A percentile compares a stretch with the other conserved stretches of the same genome.
phyloP scores from a whole-genome alignment of 306 rosid species.

The Inga laurina region DNA sequence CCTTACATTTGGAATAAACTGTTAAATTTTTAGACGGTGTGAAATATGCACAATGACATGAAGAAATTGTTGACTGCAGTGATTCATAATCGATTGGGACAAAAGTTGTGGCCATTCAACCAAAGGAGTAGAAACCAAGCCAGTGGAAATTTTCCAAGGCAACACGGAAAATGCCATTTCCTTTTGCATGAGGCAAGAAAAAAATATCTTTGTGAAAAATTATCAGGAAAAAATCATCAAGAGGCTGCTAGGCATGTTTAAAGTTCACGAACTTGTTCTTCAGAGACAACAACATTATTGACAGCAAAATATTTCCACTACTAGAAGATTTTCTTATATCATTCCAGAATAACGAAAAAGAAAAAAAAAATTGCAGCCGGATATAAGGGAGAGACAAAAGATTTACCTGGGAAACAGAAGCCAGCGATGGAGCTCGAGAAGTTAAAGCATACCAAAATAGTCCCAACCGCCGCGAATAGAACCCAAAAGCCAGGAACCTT shows the following conservation, averaged over 20 bases:
- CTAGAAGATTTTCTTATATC: neutral
- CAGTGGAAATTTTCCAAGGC: neutral
- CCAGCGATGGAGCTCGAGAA: constrained; percentile 29
- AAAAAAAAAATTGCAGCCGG: neutral
- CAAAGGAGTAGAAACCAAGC: neutral
- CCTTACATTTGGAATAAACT: neutral
- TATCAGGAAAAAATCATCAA: neutral
- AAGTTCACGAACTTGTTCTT: neutral
- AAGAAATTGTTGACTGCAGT: neutral
- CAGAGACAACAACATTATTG: neutral
- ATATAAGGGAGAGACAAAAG: neutral
- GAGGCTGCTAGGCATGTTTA: neutral
- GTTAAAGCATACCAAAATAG: constrained; percentile 36
- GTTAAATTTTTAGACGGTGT: neutral
- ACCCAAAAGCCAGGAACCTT: constrained; percentile 57
- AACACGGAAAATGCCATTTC: constrained; percentile 9
- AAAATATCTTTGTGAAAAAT: neutral
- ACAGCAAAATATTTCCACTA: neutral
- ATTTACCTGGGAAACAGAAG: constrained; percentile 40
- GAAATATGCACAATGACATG: neutral
- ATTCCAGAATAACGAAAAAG: neutral
- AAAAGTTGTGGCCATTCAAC: neutral
- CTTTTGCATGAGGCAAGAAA: constrained; percentile 14
- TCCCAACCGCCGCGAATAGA: constrained; percentile 42
- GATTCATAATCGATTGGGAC: neutral